A percentile compares a stretch with the other conserved stretches of the same genome.
These are phyloP conservation scores for Nothophaeocryptopus gaeumannii DNA, from an alignment of 2,329 filamentous ascomycete genomes.

Conservation along the genomic window DNA sequence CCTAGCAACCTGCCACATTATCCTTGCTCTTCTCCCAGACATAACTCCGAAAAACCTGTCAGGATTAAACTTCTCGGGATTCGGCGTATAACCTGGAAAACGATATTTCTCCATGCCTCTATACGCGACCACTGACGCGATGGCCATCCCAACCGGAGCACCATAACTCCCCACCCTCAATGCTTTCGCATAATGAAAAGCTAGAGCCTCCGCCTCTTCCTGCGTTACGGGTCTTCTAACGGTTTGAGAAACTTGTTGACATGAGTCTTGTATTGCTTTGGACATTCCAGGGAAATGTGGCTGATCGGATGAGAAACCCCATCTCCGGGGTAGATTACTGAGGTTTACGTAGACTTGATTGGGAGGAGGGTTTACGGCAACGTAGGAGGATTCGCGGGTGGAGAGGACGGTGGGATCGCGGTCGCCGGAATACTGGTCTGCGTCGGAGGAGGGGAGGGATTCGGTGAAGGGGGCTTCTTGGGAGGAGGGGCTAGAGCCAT, in stretches of 20 bases:
- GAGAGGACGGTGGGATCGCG: slow-evolving; percentile 37
- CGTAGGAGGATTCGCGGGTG: slow-evolving; percentile 29
- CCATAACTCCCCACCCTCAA: slow-evolving; percentile 41
- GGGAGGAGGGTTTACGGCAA: slow-evolving; percentile 13
- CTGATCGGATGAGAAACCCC: slow-evolving; percentile 33
- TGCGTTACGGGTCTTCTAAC: slow-evolving; percentile 39
- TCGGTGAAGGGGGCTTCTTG: slow-evolving; percentile 36
- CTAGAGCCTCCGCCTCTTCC: slow-evolving; percentile 44
- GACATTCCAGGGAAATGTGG: slow-evolving; percentile 31
- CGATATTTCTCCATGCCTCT: slow-evolving; percentile 35
- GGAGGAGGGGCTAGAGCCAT: slow-evolving; percentile 33
- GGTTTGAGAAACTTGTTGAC: slow-evolving; percentile 30
- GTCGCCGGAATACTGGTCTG: slow-evolving; percentile 39
- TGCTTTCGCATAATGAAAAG: slow-evolving; percentile 39
- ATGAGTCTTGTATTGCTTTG: slow-evolving; percentile 32
- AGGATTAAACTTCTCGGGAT: slow-evolving; percentile 36
- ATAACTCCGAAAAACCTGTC: slow-evolving; percentile 35
- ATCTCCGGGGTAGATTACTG: slow-evolving; percentile 37
- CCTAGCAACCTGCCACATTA: slow-evolving; percentile 32
- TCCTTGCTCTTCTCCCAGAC: slow-evolving; percentile 36
- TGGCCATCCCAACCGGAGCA: slow-evolving; percentile 33
- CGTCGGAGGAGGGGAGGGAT: slow-evolving; percentile 33
- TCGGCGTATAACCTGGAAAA: slow-evolving; percentile 44
- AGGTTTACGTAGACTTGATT: slow-evolving; percentile 36
- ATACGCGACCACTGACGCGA: slow-evolving; percentile 37